These are phyloP conservation scores for Aspergillus bridgeri DNA, from an alignment of 495 filamentous ascomycete species.

Conservation along the genomic window DNA sequence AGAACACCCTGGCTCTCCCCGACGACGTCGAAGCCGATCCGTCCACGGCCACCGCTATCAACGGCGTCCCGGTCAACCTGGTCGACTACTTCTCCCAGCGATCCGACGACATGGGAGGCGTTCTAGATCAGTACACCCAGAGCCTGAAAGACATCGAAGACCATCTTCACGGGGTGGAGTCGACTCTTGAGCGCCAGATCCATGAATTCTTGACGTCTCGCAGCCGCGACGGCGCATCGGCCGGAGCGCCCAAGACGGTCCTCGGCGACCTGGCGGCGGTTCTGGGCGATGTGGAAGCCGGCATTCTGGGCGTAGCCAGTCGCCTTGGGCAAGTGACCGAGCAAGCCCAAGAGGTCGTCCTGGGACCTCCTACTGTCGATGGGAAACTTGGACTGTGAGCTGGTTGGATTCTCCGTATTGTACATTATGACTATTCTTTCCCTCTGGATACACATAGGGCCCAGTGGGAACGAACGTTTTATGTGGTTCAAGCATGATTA, in stretches of 20 bases:
- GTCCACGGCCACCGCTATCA: constrained; percentile 33
- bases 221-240: constrained; percentile 44
- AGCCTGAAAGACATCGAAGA: constrained; percentile 79
- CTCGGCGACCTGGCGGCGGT: constrained; percentile 62
- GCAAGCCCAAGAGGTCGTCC: constrained; percentile 62
- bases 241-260: constrained; percentile 42
- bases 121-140: constrained; percentile 60
- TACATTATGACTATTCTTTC: constrained; percentile 19
- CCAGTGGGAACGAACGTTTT: background rate
- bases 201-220: constrained; percentile 60
- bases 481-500: constrained; percentile 7
- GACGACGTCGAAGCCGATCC: constrained; percentile 61
- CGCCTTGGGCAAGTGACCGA: constrained; percentile 67
- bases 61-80: constrained; percentile 52
- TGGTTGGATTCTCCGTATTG: constrained; percentile 1
- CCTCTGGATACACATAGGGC: background rate
- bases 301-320: constrained; percentile 71
- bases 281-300: constrained; percentile 72
- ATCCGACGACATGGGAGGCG: constrained; percentile 65
- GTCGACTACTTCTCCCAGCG: constrained; percentile 74
- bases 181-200: constrained; percentile 63
- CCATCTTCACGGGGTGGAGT: constrained; percentile 74
- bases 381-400: constrained; percentile 23
- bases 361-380: constrained; percentile 46
- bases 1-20: constrained; percentile 45